A percentile compares a stretch with the other conserved stretches of the same genome.
Conservation (phyloP, 1,284 basidiomycete genomes). For the Pholiota adiposa region DNA sequence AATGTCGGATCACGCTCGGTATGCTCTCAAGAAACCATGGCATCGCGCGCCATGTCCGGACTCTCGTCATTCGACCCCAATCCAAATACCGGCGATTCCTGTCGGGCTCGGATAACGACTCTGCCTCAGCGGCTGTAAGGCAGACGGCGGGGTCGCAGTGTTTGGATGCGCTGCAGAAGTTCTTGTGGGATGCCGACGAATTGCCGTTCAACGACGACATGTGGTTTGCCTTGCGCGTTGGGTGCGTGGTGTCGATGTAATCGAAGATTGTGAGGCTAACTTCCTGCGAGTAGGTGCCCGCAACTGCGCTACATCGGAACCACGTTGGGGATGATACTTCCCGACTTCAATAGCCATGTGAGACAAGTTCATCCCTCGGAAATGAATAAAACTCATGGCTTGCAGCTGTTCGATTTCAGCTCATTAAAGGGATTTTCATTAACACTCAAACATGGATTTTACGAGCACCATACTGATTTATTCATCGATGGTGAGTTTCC, state of each 20-base stretch:
- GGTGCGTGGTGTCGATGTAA: conserved; percentile 45
- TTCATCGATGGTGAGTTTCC: conserved; percentile 55
- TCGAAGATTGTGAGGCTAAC: conserved; percentile 9
- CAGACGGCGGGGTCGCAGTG: conserved; percentile 46
- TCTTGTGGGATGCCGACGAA: conserved; percentile 73
- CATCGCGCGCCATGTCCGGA: conserved; percentile 67
- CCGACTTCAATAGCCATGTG: conserved; percentile 61
- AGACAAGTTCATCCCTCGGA: conserved; percentile 27
- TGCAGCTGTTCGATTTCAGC: conserved; percentile 67
- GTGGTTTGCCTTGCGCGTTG: conserved; percentile 70
- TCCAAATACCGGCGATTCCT: conserved; percentile 33
- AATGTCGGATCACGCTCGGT: conserved; percentile 61
- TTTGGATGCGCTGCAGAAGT: conserved; percentile 65
- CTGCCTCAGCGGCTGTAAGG: conserved; percentile 51
- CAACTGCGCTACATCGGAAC: conserved; percentile 61
- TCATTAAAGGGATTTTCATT: conserved; percentile 64
- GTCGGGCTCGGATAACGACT: conserved; percentile 35
- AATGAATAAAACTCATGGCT: conserved; percentile 2
- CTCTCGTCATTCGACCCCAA: conserved; percentile 54
- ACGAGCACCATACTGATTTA: conserved; percentile 56
- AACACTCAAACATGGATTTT: conserved; percentile 61
- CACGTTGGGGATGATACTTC: conserved; percentile 63
- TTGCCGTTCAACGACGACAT: conserved; percentile 68
- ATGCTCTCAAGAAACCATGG: conserved; percentile 60
- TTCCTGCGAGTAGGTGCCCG: conserved; percentile 58